phyloP scores from a whole-genome alignment of 192 early-diverging fungal species.

The Dimargaris cristalligena region DNA sequence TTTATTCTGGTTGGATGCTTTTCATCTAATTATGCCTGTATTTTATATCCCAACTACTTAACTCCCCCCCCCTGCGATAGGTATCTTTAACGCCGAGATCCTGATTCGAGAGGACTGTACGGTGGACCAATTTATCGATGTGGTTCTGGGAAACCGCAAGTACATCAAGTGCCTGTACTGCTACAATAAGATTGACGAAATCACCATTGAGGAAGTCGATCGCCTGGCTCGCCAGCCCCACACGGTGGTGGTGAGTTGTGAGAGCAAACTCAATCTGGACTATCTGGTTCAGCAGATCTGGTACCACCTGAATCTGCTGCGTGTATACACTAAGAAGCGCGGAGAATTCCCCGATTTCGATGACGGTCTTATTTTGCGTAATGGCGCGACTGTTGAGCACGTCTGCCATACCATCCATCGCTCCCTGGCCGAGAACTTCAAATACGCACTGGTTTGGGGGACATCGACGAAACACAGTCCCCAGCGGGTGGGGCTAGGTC shows the following conservation, averaged over 20 bases:
- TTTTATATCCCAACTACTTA: too few relatives aligned
- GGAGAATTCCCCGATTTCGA: conserved; percentile 90
- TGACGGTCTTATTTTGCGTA: conserved; percentile 76
- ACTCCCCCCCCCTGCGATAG: conserved; percentile 13
- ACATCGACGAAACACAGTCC: conserved; percentile 92
- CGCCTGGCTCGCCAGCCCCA: conserved; percentile 72
- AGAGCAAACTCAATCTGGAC: conserved; percentile 81
- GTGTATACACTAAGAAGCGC: conserved; percentile 93
- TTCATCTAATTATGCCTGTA: too few relatives aligned
- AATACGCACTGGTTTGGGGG: conserved; percentile 95
- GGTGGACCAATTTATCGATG: conserved; percentile 96
- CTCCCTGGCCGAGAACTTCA: conserved; percentile 70
- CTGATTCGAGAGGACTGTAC: conserved; percentile 92
- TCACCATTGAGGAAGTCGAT: conserved; percentile 92
- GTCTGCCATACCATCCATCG: conserved; percentile 83
- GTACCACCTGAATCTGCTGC: conserved; percentile 71
- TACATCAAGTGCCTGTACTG: conserved; percentile 91
- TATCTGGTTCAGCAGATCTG: conserved; percentile 81
- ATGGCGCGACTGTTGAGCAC: conserved; percentile 62
- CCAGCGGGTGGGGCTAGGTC: conserved; percentile 76
- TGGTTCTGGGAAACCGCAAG: conserved; percentile 94
- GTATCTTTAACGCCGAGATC: conserved; percentile 95
- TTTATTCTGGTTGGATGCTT: too few relatives aligned
- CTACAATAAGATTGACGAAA: conserved; percentile 95
- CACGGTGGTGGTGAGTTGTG: conserved; percentile 84